Conservation (phyloP, 2,329 filamentous ascomycete species). For the Alternaria metachromatica region DNA sequence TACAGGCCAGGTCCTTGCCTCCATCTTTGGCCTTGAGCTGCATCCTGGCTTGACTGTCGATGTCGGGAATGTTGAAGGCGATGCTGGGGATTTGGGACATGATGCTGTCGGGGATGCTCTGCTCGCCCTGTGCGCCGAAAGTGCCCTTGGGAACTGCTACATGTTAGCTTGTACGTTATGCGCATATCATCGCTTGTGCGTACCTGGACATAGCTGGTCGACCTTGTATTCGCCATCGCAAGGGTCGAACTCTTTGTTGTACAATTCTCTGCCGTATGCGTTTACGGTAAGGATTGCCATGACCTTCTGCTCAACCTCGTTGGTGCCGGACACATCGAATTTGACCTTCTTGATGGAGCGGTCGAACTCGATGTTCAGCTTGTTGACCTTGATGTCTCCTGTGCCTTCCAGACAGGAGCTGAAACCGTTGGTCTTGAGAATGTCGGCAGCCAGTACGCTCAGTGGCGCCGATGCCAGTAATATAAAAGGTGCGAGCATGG, state of each 20-base stretch:
- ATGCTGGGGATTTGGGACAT: slow-evolving; percentile 82
- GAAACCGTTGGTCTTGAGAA: slow-evolving; percentile 83
- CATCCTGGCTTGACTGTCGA: slow-evolving; percentile 83
- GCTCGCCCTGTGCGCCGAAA: slow-evolving; percentile 75
- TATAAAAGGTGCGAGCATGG: slow-evolving; percentile 49
- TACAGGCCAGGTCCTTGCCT: slow-evolving; percentile 75
- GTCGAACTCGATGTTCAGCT: slow-evolving; percentile 80
- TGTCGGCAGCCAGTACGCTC: slow-evolving; percentile 68
- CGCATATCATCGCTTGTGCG: slow-evolving; percentile 26
- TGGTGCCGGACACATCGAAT: slow-evolving; percentile 85
- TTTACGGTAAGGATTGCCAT: slow-evolving; percentile 76
- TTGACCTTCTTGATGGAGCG: slow-evolving; percentile 72
- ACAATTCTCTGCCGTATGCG: slow-evolving; percentile 84
- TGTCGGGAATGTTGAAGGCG: slow-evolving; percentile 88
- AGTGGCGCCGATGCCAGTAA: slow-evolving; percentile 47
- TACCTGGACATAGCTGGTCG: slow-evolving; percentile 80
- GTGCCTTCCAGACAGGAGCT: slow-evolving; percentile 69
- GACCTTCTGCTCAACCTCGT: slow-evolving; percentile 77
- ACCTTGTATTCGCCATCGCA: slow-evolving; percentile 74
- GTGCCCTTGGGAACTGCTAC: slow-evolving; percentile 70
- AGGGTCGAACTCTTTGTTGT: slow-evolving; percentile 81
- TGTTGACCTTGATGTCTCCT: slow-evolving; percentile 71
- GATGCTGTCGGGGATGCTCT: slow-evolving; percentile 74
- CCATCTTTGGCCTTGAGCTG: slow-evolving; percentile 70
- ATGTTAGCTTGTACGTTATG: slow-evolving; percentile 22